Conservation (phyloP, 75 land plant species). For the Adiantum capillusveneris region DNA sequence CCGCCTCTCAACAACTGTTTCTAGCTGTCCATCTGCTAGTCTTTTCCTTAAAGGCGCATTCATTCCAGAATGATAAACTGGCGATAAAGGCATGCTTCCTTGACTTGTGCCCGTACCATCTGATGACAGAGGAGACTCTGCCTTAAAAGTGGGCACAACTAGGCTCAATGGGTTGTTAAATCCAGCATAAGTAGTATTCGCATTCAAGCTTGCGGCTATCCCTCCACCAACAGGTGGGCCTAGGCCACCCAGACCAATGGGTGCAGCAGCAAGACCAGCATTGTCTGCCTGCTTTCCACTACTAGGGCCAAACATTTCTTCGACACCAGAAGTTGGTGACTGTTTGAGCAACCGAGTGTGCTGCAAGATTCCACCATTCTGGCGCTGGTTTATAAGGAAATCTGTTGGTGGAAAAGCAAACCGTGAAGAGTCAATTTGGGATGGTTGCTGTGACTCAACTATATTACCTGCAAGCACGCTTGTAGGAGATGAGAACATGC, state of each 20-base stretch:
- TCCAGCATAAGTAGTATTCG: not conserved
- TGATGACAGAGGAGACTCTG: constrained; percentile 34
- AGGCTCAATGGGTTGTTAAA: not conserved
- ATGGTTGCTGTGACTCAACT: too few species aligned
- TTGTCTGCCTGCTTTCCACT: not conserved
- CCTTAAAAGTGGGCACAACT: constrained; percentile 1
- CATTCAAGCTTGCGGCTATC: constrained; percentile 3
- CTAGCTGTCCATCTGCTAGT: constrained; percentile 30
- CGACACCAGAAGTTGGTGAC: not conserved
- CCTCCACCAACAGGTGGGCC: constrained; percentile 1
- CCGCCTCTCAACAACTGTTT: constrained; percentile 71
- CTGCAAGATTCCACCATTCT: too few species aligned
- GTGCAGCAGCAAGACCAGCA: not conserved
- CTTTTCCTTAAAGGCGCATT: constrained; percentile 29
- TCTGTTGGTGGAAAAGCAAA: too few species aligned
- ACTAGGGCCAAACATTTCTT: not conserved
- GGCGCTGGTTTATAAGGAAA: too few species aligned
- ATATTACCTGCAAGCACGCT: too few species aligned
- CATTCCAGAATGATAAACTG: constrained; percentile 19
- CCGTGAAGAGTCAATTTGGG: too few species aligned
- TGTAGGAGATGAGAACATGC: too few species aligned
- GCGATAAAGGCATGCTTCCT: constrained; percentile 44
- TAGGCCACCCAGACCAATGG: not conserved
- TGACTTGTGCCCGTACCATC: constrained; percentile 44
- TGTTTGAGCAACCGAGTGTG: too few species aligned